Evolutionary conservation across 2,329 filamentous ascomycete genomes (phyloP), one percentile per base, ranked within the genome.

Genomic region (Pseudogymnoascus destructans): DNA sequence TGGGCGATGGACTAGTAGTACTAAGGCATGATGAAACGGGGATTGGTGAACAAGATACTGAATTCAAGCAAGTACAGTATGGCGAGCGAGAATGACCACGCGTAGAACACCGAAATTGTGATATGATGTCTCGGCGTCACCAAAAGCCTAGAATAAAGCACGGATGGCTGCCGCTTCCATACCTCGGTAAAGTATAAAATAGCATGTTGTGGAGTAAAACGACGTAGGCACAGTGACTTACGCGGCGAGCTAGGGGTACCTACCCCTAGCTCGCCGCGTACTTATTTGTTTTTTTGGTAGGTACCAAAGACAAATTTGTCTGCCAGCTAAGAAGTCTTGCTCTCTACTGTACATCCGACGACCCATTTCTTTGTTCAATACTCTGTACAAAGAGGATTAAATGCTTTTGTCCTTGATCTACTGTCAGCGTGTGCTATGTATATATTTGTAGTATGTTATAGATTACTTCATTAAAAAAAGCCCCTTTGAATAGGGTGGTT

Each of bases 311-410:
- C 46, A 52, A 52, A 52, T 8, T 52, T n/a, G n/a, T n/a, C n/a
- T 52, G 46, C 46, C 46, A 52, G 25, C 25, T 30, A 30, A 6
- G 42, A 46, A 52, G 25, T 52, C 42, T 52, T 52, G 23, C 32
- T n/a, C 32, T 35, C n/a, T 35, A 7, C 13, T 35, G 32, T 35
- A 40, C 42, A 23, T 30, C 42, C 15, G 46, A 52, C 15, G 46
- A 52, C 46, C 46, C 46, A 30, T 52, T 52, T 30, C 46, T 52
- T 52, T 30, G 25, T 30, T 52, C 9, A 52, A 52, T 52, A 52
- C 46, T 52, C 9, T 30, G 30, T 52, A 52, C 46, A 25, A 52
- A 52, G 46, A 52, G 46, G 30, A 52, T 25, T 52, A 52, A 15
- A 52, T 52, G 30, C 46, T 30, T 52, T 27, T 30, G 46, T 52